Base-by-base conservation (phyloP, 352 stramenopile species). In the Globisporangium carolinianum region DNA sequence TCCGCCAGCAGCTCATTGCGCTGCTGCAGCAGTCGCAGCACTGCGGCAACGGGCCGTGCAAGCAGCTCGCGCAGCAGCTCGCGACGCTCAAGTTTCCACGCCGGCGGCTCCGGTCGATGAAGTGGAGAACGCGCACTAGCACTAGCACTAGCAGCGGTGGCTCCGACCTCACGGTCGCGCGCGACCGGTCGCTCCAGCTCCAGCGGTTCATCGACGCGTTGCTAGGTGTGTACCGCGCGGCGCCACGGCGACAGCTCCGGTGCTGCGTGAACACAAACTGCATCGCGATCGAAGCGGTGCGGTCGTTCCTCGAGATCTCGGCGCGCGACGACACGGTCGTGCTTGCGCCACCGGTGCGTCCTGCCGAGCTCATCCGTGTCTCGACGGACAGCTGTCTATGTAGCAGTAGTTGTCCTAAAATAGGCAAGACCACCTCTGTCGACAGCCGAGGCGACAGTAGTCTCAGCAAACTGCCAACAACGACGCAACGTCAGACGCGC, bases 221-320 rank as follows among this genome's bases (percentile, higher is more conserved):
- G 24, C 65, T 90, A 10, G 60, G 71, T 7, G 65, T 81, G 14
- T 90, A 86, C 63, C 74, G 71, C 47, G 58, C 57, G 17, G 66
- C 74, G 0, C 60, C 70, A 0, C 74, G 73, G 37, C 77, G 80
- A 9, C 72, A 86, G 37, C 57, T 82, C 55, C 77, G 77, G 12
- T 76, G 69, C 51, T 92, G 83, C 52, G 67, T 84, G 47, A 82
- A 86, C 52, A 58, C 64, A 11, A 55, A 79, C 39, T 92, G 80
- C 55, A 42, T 52, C 12, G 56, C 83, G 15, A 61, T 87, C 9
- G 62, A 51, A 18, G 56, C 65, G 8, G 75, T 92, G 54, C 64
- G 72, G 41, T 47, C 35, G 3, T 91, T 92, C 62, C 57, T 92
- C 6, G 59, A 72, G 42, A 72, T 83, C 12, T n/a, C 47, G 17